Percentiles rank a stretch among this genome's conserved stretches.
These are phyloP conservation scores for Holtermannia corniformis DNA, from an alignment of 768 basidiomycete species.

Conservation along the genomic window DNA sequence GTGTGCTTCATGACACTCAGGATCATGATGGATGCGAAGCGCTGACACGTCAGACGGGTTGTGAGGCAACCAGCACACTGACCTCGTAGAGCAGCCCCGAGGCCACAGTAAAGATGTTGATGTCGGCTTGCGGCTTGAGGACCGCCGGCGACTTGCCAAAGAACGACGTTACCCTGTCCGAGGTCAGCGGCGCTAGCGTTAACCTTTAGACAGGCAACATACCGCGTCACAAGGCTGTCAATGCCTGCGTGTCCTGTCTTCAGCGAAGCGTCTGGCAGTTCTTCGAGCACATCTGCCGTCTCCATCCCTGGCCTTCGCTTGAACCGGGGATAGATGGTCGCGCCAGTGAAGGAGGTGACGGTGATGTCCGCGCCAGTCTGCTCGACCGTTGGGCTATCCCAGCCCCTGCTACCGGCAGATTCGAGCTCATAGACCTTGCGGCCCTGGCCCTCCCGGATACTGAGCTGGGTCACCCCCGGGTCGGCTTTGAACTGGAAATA, in stretches of 20 bases:
- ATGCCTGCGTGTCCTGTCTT: neutral
- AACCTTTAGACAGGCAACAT: neutral
- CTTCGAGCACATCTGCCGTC: slow-evolving; percentile 63
- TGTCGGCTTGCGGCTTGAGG: slow-evolving; percentile 46
- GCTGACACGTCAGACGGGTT: slow-evolving; percentile 45
- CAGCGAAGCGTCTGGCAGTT: slow-evolving; percentile 16
- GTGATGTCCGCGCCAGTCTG: slow-evolving; percentile 65
- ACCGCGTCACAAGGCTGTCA: neutral
- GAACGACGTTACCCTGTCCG: neutral
- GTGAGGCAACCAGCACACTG: slow-evolving; percentile 11
- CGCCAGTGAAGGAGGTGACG: slow-evolving; percentile 79
- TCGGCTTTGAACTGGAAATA: slow-evolving; percentile 92
- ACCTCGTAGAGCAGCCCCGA: slow-evolving; percentile 96
- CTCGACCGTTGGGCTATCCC: slow-evolving; percentile 65
- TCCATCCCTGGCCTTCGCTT: slow-evolving; percentile 66
- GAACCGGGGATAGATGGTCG: slow-evolving; percentile 77
- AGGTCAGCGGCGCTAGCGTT: neutral
- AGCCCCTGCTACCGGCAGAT: slow-evolving; percentile 80
- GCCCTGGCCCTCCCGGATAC: slow-evolving; percentile 73
- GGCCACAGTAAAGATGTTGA: slow-evolving; percentile 98
- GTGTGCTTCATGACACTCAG: slow-evolving; percentile 91
- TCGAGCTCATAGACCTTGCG: slow-evolving; percentile 70
- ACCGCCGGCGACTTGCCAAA: neutral
- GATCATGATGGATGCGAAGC: slow-evolving; percentile 97
- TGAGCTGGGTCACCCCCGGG: slow-evolving; percentile 75